These are phyloP conservation scores for Amniculicola lignicola DNA, from an alignment of 495 filamentous ascomycete species.

Conservation along the genomic window DNA sequence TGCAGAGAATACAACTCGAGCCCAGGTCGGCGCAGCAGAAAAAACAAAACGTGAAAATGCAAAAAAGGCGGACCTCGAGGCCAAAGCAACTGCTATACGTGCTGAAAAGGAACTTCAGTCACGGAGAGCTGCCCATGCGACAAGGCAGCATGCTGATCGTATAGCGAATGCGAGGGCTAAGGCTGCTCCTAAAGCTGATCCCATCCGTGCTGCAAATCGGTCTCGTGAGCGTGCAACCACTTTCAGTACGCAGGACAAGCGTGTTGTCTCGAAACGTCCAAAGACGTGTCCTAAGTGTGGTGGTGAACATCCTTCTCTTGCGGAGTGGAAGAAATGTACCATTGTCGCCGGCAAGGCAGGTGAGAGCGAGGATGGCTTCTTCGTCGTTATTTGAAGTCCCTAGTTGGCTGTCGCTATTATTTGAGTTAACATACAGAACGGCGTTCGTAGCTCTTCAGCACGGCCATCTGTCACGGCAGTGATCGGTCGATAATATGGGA, in stretches of 20 bases:
- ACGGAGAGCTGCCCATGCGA: neutral
- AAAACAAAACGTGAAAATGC: conserved; percentile 1
- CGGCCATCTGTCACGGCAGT: too few species aligned
- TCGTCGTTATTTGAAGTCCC: neutral
- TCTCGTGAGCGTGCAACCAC: too few species aligned
- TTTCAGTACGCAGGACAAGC: too few species aligned
- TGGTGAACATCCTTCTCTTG: neutral
- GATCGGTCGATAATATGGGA: too few species aligned
- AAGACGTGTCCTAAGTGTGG: conserved; percentile 3
- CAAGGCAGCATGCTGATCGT: neutral
- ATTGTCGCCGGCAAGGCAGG: neutral
- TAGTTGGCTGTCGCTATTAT: too few species aligned
- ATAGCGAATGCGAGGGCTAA: conserved; percentile 10
- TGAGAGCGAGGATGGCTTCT: neutral
- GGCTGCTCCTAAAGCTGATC: neutral
- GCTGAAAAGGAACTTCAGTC: conserved; percentile 8
- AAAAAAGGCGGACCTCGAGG: neutral
- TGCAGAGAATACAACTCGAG: neutral
- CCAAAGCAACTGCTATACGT: neutral
- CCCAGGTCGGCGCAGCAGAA: neutral
- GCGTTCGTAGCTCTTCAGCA: too few species aligned
- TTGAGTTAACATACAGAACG: too few species aligned
- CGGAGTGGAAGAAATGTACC: conserved; percentile 7
- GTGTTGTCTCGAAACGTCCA: too few species aligned
- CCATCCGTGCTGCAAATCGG: too few species aligned